Evolutionary conservation across 495 filamentous ascomycete species (phyloP), one percentile per base, ranked within the genome.

Genomic region (Aspergillus panamensis): DNA sequence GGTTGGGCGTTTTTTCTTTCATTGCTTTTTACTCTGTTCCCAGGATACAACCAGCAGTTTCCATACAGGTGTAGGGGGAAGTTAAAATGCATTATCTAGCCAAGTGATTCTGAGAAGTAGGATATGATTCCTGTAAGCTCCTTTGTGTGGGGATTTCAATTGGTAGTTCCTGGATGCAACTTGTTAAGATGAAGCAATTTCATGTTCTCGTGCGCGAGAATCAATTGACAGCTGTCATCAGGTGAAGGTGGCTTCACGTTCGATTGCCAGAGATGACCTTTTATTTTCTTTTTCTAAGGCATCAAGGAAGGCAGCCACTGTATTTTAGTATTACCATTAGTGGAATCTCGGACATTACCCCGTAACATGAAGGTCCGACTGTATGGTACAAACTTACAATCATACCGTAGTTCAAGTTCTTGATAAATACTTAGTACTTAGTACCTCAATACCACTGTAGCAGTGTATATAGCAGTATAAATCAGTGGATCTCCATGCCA

Each of bases 191-290:
- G n/a, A 13, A 45, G n/a, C 33, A 20, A 21, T 21, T 52, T 37
- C 25, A 8, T 16, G 12, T 48, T 37, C 55, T 12, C 17, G 32
- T 44, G 58, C 51, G 55, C 50, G 51, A 52, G 37, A 37, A 49
- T 30, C 6, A 51, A 17, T 45, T 55, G 52, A 60, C 58, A 60
- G 59, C 59, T 61, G 51, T 60, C 58, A 60, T 45, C 14, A 39
- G 30, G 42, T n/a, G 31, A 14, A 31, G 39, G 42, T 13, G 42
- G 16, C 19, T 45, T 45, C 42, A 8, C 9, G 16, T 16, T 19
- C 32, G 39, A 57, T 43, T 20, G 20, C 48, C 29, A 9, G 16
- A 19, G 42, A 20, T 45, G 16, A 20, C 42, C 9, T 45, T 45
- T 10, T 2, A 21, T 42, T 42, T 42, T 40, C 40, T 53, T 29